phyloP scores from a whole-genome alignment of 2,329 filamentous ascomycete species.

The Exophiala sideris region DNA sequence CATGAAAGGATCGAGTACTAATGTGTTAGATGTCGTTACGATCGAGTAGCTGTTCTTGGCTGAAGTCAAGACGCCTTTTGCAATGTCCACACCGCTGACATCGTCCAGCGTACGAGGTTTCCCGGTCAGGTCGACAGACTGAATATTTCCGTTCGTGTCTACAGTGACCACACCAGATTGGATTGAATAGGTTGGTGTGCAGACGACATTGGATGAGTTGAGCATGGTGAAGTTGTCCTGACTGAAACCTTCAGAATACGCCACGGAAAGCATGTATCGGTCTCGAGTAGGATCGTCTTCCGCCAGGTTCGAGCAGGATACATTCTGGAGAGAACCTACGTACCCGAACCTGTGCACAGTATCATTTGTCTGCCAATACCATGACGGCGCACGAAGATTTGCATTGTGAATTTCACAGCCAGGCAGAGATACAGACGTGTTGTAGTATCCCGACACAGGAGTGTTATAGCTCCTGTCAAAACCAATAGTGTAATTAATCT shows the following conservation, averaged over 20 bases:
- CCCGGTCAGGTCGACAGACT: constrained; percentile 13
- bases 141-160: constrained; percentile 13
- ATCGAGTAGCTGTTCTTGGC: constrained; percentile 7
- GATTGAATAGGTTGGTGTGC: constrained; percentile 17
- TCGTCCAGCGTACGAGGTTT: constrained; percentile 5
- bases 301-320: constrained; percentile 18
- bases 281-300: constrained; percentile 11
- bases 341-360: constrained; percentile 21
- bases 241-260: constrained; percentile 18
- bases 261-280: constrained; percentile 13
- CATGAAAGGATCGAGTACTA: constrained; percentile 12
- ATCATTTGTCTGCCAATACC: constrained; percentile 15
- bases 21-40: background rate
- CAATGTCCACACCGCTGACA: constrained; percentile 14
- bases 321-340: constrained; percentile 15
- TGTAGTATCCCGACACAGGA: constrained; percentile 13
- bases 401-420: constrained; percentile 18
- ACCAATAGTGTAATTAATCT: constrained; percentile 7
- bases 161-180: constrained; percentile 13
- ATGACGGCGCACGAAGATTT: constrained; percentile 18
- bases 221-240: constrained; percentile 20
- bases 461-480: background rate
- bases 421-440: constrained; percentile 15
- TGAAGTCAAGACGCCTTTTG: constrained; percentile 10
- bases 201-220: constrained; percentile 23